Base-by-base conservation (phyloP, 768 basidiomycete genomes). In the Rhodotorula graminis region DNA sequence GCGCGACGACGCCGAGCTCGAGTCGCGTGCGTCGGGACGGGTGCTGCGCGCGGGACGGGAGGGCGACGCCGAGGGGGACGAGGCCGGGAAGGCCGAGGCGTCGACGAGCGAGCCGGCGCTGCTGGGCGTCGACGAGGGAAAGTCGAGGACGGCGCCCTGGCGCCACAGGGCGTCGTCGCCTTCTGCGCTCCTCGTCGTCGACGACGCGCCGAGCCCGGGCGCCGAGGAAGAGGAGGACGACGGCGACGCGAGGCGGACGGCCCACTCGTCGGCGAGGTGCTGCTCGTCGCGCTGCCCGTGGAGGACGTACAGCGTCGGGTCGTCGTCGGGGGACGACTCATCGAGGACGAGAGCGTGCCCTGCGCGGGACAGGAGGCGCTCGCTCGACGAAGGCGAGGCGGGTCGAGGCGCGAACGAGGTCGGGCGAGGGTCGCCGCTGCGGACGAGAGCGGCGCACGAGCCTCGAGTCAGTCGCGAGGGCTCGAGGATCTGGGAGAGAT, bases 341-440 rank as follows among this genome's bases (percentile, higher is more conserved):
- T 79, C 76, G 57, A 72, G 65, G 6, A 73, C 53, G 61, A 79
- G 72, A 31, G 75, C 71, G 61, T 77, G 77, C 14, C 78, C 77
- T 4, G 70, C 72, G 2, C 78, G 75, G 3, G 75, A 72, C 23
- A 77, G 68, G 9, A 79, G 67, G 10, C 77, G 64, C 15, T 70
- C 65, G 8, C 65, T n/a, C 47, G 60, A 57, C 2, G 52, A 19
- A 33, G 50, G 37, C 19, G 67, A 55, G 15, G 52, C 53, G 27
- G 66, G 18, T 18, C 21, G 14, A 3, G 62, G 52, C 23, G 33
- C 2, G 10, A 25, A 33, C 10, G 56, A n/a, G 3, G 64, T 23
- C 16, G 64, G 42, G 7, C 33, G 59, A 0, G 74, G 74, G 62
- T 76, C 74, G 47, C 65, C 65, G 62, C 74, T 76, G 71, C 21